Percentiles rank a stretch among this genome's conserved stretches.
These are phyloP conservation scores for Euphorbia peplus DNA, from an alignment of 345 rosid genomes.

Conservation along the genomic window DNA sequence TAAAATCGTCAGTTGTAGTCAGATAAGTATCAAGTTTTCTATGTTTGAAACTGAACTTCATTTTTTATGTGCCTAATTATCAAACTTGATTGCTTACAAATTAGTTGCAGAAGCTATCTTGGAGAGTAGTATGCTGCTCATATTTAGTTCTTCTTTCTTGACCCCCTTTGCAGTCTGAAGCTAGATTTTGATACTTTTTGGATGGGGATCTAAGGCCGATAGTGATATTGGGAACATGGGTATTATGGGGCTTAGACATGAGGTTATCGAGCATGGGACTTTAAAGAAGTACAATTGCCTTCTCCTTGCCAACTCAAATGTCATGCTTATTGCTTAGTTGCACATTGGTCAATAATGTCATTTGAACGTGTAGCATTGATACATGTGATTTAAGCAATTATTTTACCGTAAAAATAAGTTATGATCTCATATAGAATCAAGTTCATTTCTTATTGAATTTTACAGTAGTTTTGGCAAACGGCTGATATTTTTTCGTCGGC, in stretches of 20 bases:
- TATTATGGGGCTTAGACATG: constrained; percentile 6
- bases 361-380: constrained; percentile 8
- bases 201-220: background rate
- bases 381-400: background rate
- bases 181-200: too few relatives aligned
- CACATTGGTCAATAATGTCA: background rate
- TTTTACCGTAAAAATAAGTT: background rate
- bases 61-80: background rate
- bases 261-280: background rate
- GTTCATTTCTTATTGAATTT: background rate
- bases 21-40: background rate
- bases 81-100: background rate
- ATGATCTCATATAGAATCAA: background rate
- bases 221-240: background rate
- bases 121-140: background rate
- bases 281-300: background rate
- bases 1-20: background rate
- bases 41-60: background rate
- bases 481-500: background rate
- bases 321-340: background rate
- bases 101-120: background rate
- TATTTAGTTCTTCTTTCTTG: too few relatives aligned
- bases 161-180: too few relatives aligned
- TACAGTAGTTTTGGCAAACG: background rate
- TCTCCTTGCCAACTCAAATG: background rate